phyloP scores from a whole-genome alignment of 331 rosid species.

The Malus hybrid region DNA sequence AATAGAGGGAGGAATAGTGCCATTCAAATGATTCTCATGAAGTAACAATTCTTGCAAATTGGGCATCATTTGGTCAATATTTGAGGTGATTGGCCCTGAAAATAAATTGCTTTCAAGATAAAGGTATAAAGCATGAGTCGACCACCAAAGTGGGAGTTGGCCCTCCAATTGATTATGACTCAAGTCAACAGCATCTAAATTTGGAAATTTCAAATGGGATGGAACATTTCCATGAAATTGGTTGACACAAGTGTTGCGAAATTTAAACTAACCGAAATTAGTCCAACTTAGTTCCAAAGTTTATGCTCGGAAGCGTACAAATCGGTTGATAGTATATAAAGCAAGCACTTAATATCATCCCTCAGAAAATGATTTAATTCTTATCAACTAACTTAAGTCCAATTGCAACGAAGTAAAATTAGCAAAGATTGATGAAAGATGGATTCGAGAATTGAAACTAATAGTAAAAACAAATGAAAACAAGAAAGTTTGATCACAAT shows the following conservation, averaged over 20 bases:
- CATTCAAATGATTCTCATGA: background rate
- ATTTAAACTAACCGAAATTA: background rate
- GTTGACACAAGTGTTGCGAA: background rate
- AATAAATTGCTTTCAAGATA: background rate
- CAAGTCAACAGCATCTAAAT: too few relatives aligned
- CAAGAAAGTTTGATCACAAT: too few relatives aligned
- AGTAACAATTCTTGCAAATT: background rate
- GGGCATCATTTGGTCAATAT: background rate
- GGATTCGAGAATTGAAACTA: too few relatives aligned
- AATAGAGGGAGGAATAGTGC: background rate
- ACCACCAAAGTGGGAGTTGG: background rate
- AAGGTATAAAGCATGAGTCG: background rate
- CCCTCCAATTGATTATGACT: slow-evolving; percentile 1
- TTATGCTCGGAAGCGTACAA: too few relatives aligned
- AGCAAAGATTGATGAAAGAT: too few relatives aligned
- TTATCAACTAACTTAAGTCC: too few relatives aligned
- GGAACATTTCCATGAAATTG: slow-evolving; percentile 3
- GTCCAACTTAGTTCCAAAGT: too few relatives aligned
- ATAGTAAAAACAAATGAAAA: too few relatives aligned
- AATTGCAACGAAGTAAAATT: too few relatives aligned
- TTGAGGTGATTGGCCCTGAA: background rate
- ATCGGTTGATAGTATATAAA: too few relatives aligned
- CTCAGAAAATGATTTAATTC: too few relatives aligned
- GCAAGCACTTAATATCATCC: too few relatives aligned
- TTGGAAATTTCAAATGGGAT: background rate